These are phyloP conservation scores for Fonsecaea erecta DNA, from an alignment of 2,329 filamentous ascomycete species.

Conservation along the genomic window DNA sequence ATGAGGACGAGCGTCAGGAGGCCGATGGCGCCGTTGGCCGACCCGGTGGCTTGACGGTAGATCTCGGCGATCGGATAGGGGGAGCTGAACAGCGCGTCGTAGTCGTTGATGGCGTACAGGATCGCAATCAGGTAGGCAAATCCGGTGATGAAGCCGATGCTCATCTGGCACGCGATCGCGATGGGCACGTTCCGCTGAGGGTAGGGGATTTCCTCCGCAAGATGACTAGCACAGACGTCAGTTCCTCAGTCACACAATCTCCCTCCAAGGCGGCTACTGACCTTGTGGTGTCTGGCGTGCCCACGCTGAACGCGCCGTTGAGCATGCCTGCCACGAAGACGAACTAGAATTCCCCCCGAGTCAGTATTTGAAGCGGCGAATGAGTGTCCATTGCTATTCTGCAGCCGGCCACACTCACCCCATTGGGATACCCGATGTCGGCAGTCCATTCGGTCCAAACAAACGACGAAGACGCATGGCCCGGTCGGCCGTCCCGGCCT, in stretches of 20 bases:
- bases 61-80: conserved; percentile 69
- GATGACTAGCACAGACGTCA: conserved; percentile 50
- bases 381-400: not conserved
- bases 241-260: conserved; percentile 45
- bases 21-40: conserved; percentile 56
- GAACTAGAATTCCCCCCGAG: not conserved
- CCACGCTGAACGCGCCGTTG: conserved; percentile 72
- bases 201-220: conserved; percentile 69
- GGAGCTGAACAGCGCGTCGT: conserved; percentile 47
- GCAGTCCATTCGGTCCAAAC: conserved; percentile 64
- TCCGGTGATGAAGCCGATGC: conserved; percentile 53
- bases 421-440: conserved; percentile 51
- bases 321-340: conserved; percentile 69
- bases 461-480: conserved; percentile 55
- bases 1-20: conserved; percentile 61
- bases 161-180: conserved; percentile 57
- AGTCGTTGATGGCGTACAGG: conserved; percentile 59
- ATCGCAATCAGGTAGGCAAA: conserved; percentile 57
- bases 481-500: conserved; percentile 23
- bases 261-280: not conserved
- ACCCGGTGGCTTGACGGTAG: conserved; percentile 64
- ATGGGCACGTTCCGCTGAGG: conserved; percentile 61
- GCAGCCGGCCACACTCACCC: conserved; percentile 46
- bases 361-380: not conserved
- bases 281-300: conserved; percentile 65